Conservation (phyloP, 2,329 filamentous ascomycete species). For the Thermochaetoides dissita region DNA sequence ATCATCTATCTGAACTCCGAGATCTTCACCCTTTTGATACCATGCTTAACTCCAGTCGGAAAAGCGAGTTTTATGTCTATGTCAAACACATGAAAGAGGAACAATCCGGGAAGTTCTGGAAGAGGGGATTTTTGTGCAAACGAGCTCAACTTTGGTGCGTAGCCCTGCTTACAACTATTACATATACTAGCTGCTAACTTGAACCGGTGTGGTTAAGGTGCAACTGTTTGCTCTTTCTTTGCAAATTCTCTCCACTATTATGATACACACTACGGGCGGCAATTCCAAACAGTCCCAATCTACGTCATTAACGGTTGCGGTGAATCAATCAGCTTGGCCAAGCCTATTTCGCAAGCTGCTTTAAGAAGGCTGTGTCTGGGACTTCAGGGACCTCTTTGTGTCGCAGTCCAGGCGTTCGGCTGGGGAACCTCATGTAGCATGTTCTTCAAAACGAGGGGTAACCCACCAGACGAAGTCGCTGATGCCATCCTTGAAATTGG, state of each 20-base stretch:
- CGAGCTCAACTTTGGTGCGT: conserved; percentile 11
- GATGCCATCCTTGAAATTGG: conserved; percentile 7
- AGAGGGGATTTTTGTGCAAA: too few relatives aligned
- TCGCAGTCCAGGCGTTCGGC: conserved; percentile 4
- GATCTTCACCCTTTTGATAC: too few relatives aligned
- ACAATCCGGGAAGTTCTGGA: too few relatives aligned
- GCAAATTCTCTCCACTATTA: too few relatives aligned
- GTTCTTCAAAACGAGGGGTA: conserved; percentile 1
- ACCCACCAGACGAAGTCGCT: neutral
- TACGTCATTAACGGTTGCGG: neutral
- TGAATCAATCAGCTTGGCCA: conserved; percentile 2
- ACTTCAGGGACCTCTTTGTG: conserved; percentile 10
- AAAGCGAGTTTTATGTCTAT: too few relatives aligned
- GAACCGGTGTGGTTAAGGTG: conserved; percentile 1
- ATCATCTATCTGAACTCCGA: too few relatives aligned
- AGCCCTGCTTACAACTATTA: too few relatives aligned
- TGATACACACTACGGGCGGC: neutral
- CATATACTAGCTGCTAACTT: neutral
- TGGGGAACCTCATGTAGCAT: neutral
- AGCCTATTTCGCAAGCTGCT: conserved; percentile 6
- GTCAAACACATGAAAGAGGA: too few relatives aligned
- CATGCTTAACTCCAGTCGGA: too few relatives aligned
- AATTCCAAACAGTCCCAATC: neutral
- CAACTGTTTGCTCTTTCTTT: conserved; percentile 6
- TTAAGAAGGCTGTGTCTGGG: conserved; percentile 8